A percentile compares a stretch with the other conserved stretches of the same genome.
phyloP scores from a whole-genome alignment of 2,329 filamentous ascomycete species.

The Leptographium radiaticola region DNA sequence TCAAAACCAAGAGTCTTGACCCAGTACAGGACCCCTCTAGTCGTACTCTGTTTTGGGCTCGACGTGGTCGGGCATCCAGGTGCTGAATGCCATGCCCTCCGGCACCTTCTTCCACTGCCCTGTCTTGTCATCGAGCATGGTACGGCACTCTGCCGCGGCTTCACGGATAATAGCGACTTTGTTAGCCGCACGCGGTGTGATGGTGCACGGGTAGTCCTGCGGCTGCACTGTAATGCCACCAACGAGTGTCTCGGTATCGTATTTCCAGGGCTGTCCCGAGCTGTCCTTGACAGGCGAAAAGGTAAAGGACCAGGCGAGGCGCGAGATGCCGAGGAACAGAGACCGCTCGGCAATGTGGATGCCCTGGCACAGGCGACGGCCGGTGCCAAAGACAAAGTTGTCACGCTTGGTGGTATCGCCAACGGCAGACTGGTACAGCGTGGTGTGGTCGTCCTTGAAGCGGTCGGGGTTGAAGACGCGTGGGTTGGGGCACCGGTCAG shows the following conservation, averaged over 20 bases:
- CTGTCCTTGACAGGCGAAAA: constrained; percentile 11
- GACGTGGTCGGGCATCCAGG: constrained; percentile 1
- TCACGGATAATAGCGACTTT: background rate
- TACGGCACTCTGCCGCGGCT: background rate
- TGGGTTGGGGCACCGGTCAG: constrained; percentile 25
- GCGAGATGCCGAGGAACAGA: background rate
- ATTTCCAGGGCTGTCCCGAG: background rate
- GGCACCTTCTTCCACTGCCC: constrained; percentile 3
- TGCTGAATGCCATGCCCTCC: constrained; percentile 5
- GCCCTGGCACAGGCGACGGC: constrained; percentile 44
- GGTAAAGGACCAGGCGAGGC: background rate
- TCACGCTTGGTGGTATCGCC: constrained; percentile 27
- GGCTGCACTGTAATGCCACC: constrained; percentile 3
- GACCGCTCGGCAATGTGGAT: constrained; percentile 32
- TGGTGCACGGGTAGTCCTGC: background rate
- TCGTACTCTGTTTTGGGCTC: constrained; percentile 1
- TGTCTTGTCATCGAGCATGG: background rate
- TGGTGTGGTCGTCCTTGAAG: constrained; percentile 18
- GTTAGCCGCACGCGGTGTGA: background rate
- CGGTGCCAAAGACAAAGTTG: constrained; percentile 41
- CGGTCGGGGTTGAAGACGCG: constrained; percentile 28
- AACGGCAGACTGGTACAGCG: constrained; percentile 14
- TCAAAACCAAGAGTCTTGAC: background rate
- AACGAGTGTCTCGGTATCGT: background rate
- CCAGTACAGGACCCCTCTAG: background rate